phyloP scores from a whole-genome alignment of 176 grass and related monocot species.

The Avena eriantha region DNA sequence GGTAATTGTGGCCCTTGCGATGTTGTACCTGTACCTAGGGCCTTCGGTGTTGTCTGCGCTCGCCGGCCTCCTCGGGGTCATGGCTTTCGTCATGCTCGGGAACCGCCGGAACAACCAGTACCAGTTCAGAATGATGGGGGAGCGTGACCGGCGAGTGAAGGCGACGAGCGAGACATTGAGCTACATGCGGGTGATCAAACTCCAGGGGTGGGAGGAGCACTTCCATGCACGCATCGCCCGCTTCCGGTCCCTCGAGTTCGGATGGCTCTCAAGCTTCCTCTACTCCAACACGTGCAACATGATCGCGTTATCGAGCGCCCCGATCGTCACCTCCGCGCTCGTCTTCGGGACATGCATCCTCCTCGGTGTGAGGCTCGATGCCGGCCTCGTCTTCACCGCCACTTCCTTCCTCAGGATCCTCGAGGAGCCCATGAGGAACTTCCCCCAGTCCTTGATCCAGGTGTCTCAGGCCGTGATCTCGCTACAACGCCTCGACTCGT shows the following conservation, averaged over 20 bases:
- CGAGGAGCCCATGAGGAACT: slow-evolving; percentile 89
- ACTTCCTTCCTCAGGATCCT: slow-evolving; percentile 82
- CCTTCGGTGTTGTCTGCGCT: slow-evolving; percentile 77
- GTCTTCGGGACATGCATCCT: slow-evolving; percentile 74
- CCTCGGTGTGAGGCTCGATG: slow-evolving; percentile 53
- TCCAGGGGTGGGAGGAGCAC: slow-evolving; percentile 92
- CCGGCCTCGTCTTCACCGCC: slow-evolving; percentile 89
- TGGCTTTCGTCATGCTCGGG: slow-evolving; percentile 63
- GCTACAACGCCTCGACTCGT: slow-evolving; percentile 57
- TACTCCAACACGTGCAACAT: slow-evolving; percentile 73
- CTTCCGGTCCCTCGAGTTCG: slow-evolving; percentile 67
- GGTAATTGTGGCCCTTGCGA: background rate
- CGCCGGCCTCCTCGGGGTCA: slow-evolving; percentile 53
- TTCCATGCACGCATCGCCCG: slow-evolving; percentile 60
- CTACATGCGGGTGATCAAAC: slow-evolving; percentile 96
- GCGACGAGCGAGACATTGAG: slow-evolving; percentile 90
- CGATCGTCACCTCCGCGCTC: slow-evolving; percentile 53
- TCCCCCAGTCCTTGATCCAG: slow-evolving; percentile 87
- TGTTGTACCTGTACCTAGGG: slow-evolving; percentile 77
- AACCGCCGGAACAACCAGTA: slow-evolving; percentile 75
- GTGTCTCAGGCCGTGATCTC: slow-evolving; percentile 87
- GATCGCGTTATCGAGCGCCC: slow-evolving; percentile 75
- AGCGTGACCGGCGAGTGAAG: slow-evolving; percentile 89
- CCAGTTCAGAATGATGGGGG: slow-evolving; percentile 75
- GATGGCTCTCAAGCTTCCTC: slow-evolving; percentile 84